These are phyloP conservation scores for Osmanthus fragrans DNA, from an alignment of 257 asterid genomes.

Conservation along the genomic window DNA sequence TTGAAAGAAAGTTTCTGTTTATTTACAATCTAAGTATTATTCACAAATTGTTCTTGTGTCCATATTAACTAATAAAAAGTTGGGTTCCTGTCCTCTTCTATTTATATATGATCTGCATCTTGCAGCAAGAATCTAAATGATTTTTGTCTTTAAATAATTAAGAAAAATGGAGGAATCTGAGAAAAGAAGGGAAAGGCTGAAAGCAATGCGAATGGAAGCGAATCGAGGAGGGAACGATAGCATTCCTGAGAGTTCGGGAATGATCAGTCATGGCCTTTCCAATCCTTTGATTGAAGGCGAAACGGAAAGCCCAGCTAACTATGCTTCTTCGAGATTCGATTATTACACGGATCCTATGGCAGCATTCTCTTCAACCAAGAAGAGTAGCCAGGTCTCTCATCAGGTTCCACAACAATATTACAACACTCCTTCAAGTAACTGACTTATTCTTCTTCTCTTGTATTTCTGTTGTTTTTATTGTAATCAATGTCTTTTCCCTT, in stretches of 20 bases:
- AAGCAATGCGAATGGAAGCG: constrained; percentile 72
- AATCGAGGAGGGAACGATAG: constrained; percentile 28
- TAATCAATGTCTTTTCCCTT: background rate
- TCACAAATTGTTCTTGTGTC: background rate
- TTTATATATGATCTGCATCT: background rate
- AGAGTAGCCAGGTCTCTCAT: constrained; percentile 44
- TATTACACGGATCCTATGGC: constrained; percentile 83
- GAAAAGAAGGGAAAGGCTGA: constrained; percentile 74
- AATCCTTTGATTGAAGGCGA: constrained; percentile 63
- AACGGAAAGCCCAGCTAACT: constrained; percentile 25
- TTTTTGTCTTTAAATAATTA: background rate
- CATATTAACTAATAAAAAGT: background rate
- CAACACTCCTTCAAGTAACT: constrained; percentile 58
- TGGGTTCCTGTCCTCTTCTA: background rate
- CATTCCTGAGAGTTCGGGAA: constrained; percentile 26
- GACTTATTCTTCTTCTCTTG: background rate
- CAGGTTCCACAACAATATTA: constrained; percentile 48
- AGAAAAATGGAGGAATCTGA: constrained; percentile 72
- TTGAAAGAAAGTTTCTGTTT: too few relatives aligned
- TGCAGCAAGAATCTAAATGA: background rate
- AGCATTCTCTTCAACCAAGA: constrained; percentile 65
- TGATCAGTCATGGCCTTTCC: constrained; percentile 44
- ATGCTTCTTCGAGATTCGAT: constrained; percentile 60
- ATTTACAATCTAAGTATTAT: too few relatives aligned
- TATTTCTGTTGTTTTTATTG: background rate